Base-by-base conservation (phyloP, 2,329 filamentous ascomycete genomes). In the Trichoderma pleuroti region DNA sequence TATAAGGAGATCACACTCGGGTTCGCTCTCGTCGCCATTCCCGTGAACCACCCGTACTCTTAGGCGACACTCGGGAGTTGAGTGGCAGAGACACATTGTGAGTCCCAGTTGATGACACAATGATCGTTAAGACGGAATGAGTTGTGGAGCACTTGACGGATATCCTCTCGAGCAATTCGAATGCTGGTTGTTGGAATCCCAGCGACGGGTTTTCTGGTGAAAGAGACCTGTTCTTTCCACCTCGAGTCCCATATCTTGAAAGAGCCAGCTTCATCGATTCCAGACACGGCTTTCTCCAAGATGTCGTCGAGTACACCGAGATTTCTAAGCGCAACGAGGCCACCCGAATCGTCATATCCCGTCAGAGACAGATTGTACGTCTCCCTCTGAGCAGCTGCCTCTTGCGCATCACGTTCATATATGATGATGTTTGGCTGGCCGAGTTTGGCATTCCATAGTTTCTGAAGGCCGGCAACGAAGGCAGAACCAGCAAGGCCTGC, bases 161-260 rank as follows among this genome's bases (percentile, higher is more conserved):
- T 74, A 34, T 80, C 73, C 49, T 76, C 80, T 24, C 82, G 76
- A 10, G 78, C 72, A 67, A 84, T 81, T 8, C 83, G 77, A 26
- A 84, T 75, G 21, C 77, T 77, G 1, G 77, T 62, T 0, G 79
- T 77, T 5, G 82, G 81, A n/a, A 84, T 73, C 3, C 77, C 80
- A 5, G 74, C 71, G 2, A 77, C 72, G 0, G 79, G 78, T 52
- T 78, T 76, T 1, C 74, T 75, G 8, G 75, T 74, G 30, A 83
- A 73, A 52, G 77, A 76, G n/a, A 81, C 68, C 12, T 79, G 72
- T 32, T 79, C 76, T 2, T 76, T 76, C 79, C 81, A 84, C 34
- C 79, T 74, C 0, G 75, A 69, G 9, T 80, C 78, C 83, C 83
- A 85, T 34, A 84, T 76, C 46, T 80, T 81, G 73, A 84, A 84